phyloP scores from a whole-genome alignment of 192 early-diverging fungal species.

The Phycomyces blakesleeanus region DNA sequence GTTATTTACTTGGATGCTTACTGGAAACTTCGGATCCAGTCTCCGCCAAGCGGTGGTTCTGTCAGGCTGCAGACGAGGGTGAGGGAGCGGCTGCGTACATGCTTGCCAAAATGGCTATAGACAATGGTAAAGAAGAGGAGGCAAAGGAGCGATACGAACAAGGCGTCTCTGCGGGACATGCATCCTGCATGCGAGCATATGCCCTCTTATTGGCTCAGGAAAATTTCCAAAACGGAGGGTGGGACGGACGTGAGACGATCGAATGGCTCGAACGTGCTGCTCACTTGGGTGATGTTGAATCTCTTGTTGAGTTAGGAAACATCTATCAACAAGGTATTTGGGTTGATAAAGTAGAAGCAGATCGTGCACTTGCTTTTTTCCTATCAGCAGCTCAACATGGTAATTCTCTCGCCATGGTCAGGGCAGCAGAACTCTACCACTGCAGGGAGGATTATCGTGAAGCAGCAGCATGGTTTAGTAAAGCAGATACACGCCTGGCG shows the following conservation, averaged over 20 bases:
- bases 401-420: slow-evolving; percentile 5
- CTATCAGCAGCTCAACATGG: slow-evolving; percentile 9
- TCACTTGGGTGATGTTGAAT: slow-evolving; percentile 8
- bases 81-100: slow-evolving; percentile 19
- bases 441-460: slow-evolving; percentile 2
- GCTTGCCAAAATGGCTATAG: slow-evolving; percentile 9
- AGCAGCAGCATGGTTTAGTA: slow-evolving; percentile 21
- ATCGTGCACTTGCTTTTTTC: slow-evolving; percentile 14
- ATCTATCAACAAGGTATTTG: slow-evolving; percentile 18
- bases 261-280: slow-evolving; percentile 18
- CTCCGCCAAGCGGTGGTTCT: not conserved
- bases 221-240: not conserved
- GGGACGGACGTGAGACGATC: slow-evolving; percentile 11
- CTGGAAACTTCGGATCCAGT: slow-evolving; percentile 2
- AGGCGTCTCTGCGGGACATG: slow-evolving; percentile 14
- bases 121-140: slow-evolving; percentile 4
- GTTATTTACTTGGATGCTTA: slow-evolving; percentile 3
- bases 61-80: slow-evolving; percentile 27
- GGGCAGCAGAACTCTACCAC: slow-evolving; percentile 8
- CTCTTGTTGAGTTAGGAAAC: not conserved
- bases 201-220: slow-evolving; percentile 14
- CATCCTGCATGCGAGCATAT: slow-evolving; percentile 20
- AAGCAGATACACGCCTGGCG: slow-evolving; percentile 1
- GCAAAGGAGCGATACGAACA: slow-evolving; percentile 20
- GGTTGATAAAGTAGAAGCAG: not conserved